A percentile compares a stretch with the other conserved stretches of the same genome.
These are phyloP conservation scores for Apocynum venetum DNA, from an alignment of 257 asterid genomes.

Conservation along the genomic window DNA sequence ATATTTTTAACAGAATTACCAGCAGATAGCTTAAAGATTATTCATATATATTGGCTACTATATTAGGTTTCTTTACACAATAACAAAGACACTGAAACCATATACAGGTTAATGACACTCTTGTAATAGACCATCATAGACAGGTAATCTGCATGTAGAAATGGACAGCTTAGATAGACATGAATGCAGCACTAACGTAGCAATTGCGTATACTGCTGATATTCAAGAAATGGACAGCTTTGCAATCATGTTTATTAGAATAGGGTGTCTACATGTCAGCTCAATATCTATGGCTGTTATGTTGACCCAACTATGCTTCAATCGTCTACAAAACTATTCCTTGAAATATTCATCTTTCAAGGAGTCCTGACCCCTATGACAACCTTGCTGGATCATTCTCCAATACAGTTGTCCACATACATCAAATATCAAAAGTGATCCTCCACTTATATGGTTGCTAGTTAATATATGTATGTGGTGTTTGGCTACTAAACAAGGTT, in stretches of 20 bases:
- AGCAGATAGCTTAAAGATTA: neutral
- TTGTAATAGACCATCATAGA: neutral
- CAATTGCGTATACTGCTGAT: conserved; percentile 14
- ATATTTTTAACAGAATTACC: neutral
- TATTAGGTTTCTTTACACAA: neutral
- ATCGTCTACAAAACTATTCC: neutral
- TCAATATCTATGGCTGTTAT: conserved; percentile 11
- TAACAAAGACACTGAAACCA: neutral
- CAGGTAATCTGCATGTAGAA: neutral
- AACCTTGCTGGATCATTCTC: neutral
- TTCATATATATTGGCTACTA: neutral
- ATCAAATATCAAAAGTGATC: neutral
- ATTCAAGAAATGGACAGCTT: conserved; percentile 27
- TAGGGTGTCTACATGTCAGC: conserved; percentile 14
- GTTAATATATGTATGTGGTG: neutral
- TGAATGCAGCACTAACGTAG: conserved; percentile 31
- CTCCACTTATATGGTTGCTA: neutral
- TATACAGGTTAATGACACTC: neutral
- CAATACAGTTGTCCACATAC: neutral
- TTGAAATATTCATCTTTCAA: neutral
- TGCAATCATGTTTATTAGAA: conserved; percentile 30
- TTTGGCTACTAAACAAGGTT: neutral
- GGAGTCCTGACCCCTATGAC: neutral
- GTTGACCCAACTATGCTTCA: conserved; percentile 7
- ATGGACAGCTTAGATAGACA: conserved; percentile 13